Evolutionary conservation across 805 yeast species (phyloP).

Genomic region (Cyberlindnera bimundalis): DNA sequence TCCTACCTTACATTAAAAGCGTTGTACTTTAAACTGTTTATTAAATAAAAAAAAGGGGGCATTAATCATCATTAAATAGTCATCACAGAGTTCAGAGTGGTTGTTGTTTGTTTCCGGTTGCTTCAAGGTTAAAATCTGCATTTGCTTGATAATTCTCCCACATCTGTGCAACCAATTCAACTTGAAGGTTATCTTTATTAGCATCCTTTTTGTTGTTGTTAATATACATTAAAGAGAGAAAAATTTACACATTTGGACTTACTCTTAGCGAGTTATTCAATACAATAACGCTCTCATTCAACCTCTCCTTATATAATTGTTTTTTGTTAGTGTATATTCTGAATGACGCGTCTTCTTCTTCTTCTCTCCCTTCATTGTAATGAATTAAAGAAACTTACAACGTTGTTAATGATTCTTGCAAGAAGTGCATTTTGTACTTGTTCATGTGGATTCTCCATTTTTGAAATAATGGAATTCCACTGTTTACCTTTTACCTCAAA

Average conservation of each 20-base stretch:
- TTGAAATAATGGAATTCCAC: neutral
- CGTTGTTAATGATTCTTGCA: conserved; percentile 71
- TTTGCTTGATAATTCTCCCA: conserved; percentile 75
- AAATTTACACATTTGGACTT: conserved; percentile 9
- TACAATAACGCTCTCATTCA: conserved; percentile 66
- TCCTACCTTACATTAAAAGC: no score
- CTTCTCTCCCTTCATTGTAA: no score
- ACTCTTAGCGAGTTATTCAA: conserved; percentile 58
- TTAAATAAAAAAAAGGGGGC: no score
- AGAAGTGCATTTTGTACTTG: conserved; percentile 73
- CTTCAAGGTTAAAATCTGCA: conserved; percentile 63
- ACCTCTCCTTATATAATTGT: conserved; percentile 45
- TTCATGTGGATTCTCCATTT: conserved; percentile 87
- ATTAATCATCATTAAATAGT: no score
- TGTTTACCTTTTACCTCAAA: no score
- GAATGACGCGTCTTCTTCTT: no score
- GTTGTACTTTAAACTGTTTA: no score
- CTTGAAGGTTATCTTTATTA: conserved; percentile 62
- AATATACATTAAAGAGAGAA: neutral
- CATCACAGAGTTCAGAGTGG: conserved; percentile 31
- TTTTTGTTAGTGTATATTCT: no score
- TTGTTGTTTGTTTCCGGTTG: conserved; percentile 60
- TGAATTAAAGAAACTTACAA: conserved; percentile 44
- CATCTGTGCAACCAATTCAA: conserved; percentile 70
- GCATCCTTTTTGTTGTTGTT: conserved; percentile 35